These are phyloP conservation scores for Hypholoma fasciculare DNA, from an alignment of 768 basidiomycete species.

Conservation along the genomic window DNA sequence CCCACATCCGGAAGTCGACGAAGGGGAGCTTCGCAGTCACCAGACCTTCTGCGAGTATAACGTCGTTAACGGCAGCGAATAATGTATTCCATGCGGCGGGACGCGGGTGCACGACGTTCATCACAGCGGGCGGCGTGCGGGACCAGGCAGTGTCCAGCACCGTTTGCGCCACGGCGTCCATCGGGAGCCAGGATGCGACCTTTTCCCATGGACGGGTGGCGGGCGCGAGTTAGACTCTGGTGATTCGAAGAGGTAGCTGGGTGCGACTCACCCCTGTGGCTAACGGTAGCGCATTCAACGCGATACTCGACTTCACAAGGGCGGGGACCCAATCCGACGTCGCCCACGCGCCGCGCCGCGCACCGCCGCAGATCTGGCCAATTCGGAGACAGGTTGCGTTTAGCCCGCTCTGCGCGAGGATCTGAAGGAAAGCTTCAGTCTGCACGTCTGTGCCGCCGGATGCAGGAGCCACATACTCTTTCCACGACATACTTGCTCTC, in stretches of 20 bases:
- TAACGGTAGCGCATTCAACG: conserved; percentile 27
- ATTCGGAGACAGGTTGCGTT: conserved; percentile 30
- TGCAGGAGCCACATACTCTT: not conserved
- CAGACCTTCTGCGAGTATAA: conserved; percentile 16
- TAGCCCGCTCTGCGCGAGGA: conserved; percentile 29
- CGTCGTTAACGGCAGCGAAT: conserved; percentile 20
- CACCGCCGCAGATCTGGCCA: conserved; percentile 37
- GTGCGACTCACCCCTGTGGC: conserved; percentile 24
- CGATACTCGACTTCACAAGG: conserved; percentile 34
- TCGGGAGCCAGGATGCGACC: conserved; percentile 36
- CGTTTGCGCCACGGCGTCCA: conserved; percentile 24
- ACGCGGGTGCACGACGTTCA: conserved; percentile 36
- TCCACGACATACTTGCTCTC: not conserved
- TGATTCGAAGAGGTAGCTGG: not conserved
- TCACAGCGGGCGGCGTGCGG: conserved; percentile 14
- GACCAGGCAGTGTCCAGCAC: conserved; percentile 32
- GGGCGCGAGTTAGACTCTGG: no score
- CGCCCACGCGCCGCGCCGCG: conserved; percentile 36
- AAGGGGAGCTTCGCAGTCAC: conserved; percentile 5
- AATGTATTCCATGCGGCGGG: conserved; percentile 30
- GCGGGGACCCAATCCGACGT: conserved; percentile 40
- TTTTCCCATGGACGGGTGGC: conserved; percentile 8
- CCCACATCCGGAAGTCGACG: conserved; percentile 18
- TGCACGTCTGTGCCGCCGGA: no score
- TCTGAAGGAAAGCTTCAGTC: conserved; percentile 13